These are phyloP conservation scores for Piloderma croceum DNA, from an alignment of 768 basidiomycete genomes.

Conservation along the genomic window DNA sequence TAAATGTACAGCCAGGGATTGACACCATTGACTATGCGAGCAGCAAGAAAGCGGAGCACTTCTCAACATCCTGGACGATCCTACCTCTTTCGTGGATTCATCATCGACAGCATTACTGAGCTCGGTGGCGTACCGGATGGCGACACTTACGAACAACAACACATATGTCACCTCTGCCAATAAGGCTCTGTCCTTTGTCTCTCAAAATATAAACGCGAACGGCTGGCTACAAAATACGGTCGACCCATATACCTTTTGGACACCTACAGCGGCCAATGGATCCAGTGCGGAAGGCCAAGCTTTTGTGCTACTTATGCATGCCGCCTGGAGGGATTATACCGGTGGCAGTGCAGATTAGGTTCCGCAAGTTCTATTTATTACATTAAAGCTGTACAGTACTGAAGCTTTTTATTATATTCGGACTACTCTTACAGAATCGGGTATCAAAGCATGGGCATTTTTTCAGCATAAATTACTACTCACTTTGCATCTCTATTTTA, in stretches of 20 bases:
- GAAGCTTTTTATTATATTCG: too few species aligned
- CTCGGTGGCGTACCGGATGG: constrained; percentile 50
- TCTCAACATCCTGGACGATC: constrained; percentile 46
- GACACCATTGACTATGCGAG: background rate
- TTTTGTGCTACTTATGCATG: constrained; percentile 49
- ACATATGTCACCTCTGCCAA: constrained; percentile 36
- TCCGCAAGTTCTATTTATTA: too few species aligned
- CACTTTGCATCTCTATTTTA: too few species aligned
- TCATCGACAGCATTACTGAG: constrained; percentile 55
- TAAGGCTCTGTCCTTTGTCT: constrained; percentile 33
- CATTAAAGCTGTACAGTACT: too few species aligned
- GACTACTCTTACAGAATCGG: too few species aligned
- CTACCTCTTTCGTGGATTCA: constrained; percentile 47
- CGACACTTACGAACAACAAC: constrained; percentile 33
- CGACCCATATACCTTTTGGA: constrained; percentile 46
- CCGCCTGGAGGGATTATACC: constrained; percentile 32
- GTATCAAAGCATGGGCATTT: too few species aligned
- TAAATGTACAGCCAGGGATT: too few species aligned
- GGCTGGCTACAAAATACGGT: constrained; percentile 44
- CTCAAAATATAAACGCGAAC: constrained; percentile 31
- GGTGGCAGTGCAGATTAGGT: background rate
- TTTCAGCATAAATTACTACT: too few species aligned
- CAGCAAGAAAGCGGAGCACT: constrained; percentile 43
- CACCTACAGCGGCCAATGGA: constrained; percentile 27
- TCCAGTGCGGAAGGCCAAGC: constrained; percentile 56